Evolutionary conservation across 2,329 filamentous ascomycete species (phyloP).

Genomic region (Cordyceps javanica): DNA sequence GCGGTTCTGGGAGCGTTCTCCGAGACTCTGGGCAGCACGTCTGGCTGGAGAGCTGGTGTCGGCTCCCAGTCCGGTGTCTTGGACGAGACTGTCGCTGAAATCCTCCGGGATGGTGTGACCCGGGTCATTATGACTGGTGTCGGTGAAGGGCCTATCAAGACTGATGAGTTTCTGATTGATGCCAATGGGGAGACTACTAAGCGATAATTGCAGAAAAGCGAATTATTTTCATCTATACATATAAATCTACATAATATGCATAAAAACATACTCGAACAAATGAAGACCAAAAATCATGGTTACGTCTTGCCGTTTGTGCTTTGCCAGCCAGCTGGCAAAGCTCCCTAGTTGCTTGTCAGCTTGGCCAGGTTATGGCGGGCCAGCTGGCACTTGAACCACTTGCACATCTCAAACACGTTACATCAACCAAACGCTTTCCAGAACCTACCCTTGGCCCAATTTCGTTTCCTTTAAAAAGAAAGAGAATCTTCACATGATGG

Average conservation of each 20-base stretch:
- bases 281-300: neutral
- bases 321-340: neutral
- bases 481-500: no score
- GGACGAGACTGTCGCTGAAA: constrained; percentile 57
- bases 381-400: neutral
- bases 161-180: constrained; percentile 68
- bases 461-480: no score
- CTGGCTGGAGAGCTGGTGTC: constrained; percentile 63
- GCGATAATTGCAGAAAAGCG: constrained; percentile 18
- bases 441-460: neutral
- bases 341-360: neutral
- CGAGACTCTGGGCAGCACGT: constrained; percentile 53
- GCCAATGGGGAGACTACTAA: constrained; percentile 52
- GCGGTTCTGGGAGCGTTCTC: constrained; percentile 75
- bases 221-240: neutral
- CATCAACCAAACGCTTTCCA: constrained; percentile 7
- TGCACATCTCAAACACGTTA: neutral
- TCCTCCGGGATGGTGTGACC: constrained; percentile 73
- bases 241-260: constrained; percentile 3
- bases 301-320: neutral
- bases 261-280: neutral
- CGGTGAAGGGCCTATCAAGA: constrained; percentile 79
- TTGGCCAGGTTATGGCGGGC: neutral
- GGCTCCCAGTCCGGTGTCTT: constrained; percentile 51
- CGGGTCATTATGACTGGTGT: constrained; percentile 88